These are phyloP conservation scores for Coemansia sp. DNA, from an alignment of 192 early-diverging fungal genomes.

Conservation along the genomic window DNA sequence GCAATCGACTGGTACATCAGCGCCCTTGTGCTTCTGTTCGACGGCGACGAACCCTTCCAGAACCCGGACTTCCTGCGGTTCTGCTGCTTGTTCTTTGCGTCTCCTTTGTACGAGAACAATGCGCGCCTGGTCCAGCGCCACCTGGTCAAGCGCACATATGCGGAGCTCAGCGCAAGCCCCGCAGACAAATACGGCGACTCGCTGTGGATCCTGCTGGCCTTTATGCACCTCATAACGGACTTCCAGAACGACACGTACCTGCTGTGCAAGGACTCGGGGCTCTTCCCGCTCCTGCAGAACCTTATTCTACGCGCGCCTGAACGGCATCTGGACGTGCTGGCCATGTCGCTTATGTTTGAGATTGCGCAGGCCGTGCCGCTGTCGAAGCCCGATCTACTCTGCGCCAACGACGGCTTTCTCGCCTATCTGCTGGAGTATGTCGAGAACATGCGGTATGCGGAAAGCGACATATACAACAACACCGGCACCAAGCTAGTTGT, in stretches of 20 bases:
- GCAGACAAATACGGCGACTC: constrained; percentile 22
- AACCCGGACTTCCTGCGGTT: constrained; percentile 47
- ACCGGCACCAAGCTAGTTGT: constrained; percentile 54
- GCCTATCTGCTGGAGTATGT: constrained; percentile 47
- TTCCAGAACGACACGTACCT: constrained; percentile 43
- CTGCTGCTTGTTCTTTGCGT: constrained; percentile 54
- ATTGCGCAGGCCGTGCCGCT: constrained; percentile 47
- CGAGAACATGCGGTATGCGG: constrained; percentile 52
- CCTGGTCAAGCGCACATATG: constrained; percentile 47
- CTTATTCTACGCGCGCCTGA: constrained; percentile 26
- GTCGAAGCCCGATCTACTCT: constrained; percentile 31
- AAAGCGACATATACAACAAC: constrained; percentile 54
- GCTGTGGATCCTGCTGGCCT: constrained; percentile 46
- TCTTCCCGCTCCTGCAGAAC: constrained; percentile 46
- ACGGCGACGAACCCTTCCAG: constrained; percentile 50
- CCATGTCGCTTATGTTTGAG: constrained; percentile 56
- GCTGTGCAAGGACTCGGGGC: constrained; percentile 46
- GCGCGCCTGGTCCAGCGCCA: constrained; percentile 48
- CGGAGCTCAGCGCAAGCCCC: constrained; percentile 32
- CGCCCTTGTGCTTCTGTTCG: constrained; percentile 42
- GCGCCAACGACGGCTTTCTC: constrained; percentile 35
- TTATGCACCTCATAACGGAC: constrained; percentile 46
- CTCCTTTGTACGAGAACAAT: constrained; percentile 54
- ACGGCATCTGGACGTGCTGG: constrained; percentile 39
- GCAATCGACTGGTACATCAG: constrained; percentile 51